These are phyloP conservation scores for Candida argentea DNA, from an alignment of 805 yeast species.

Conservation along the genomic window DNA sequence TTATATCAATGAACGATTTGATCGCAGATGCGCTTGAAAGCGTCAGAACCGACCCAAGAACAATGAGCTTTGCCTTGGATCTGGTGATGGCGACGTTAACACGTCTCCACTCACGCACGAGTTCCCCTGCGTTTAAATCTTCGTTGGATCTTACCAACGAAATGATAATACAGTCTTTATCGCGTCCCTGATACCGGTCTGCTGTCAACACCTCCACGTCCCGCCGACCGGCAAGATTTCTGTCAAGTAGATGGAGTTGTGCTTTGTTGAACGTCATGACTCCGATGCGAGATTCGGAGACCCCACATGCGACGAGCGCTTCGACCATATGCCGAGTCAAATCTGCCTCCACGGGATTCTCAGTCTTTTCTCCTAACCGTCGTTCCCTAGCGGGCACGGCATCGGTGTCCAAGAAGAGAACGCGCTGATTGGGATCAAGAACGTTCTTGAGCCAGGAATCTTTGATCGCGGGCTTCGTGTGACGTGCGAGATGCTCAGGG, in stretches of 20 bases:
- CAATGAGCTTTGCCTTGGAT: conserved; percentile 72
- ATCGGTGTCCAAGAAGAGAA: conserved; percentile 77
- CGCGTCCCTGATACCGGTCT: conserved; percentile 93
- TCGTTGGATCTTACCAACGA: conserved; percentile 81
- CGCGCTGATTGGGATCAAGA: conserved; percentile 46
- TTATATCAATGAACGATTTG: conserved; percentile 48
- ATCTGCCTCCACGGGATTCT: conserved; percentile 64
- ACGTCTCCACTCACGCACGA: conserved; percentile 82
- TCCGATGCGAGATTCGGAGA: conserved; percentile 54
- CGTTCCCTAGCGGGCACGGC: conserved; percentile 47
- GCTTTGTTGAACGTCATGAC: conserved; percentile 85
- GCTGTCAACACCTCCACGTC: conserved; percentile 80
- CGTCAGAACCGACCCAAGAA: conserved; percentile 70
- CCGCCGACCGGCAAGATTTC: conserved; percentile 16
- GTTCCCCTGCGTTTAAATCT: conserved; percentile 57
- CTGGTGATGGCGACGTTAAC: conserved; percentile 92
- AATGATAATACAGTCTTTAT: conserved; percentile 82
- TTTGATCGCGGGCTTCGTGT: conserved; percentile 2
- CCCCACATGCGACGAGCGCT: conserved; percentile 50
- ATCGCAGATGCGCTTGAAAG: conserved; percentile 42
- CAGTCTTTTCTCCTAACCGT: conserved; percentile 53
- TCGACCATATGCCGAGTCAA: conserved; percentile 54
- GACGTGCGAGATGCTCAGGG: conserved; percentile 13
- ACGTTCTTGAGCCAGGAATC: conserved; percentile 49
- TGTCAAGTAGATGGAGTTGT: conserved; percentile 40